Evolutionary conservation across 768 basidiomycete species (phyloP), one percentile per base, ranked within the genome.

Genomic region (Kwoniella shandongensis): DNA sequence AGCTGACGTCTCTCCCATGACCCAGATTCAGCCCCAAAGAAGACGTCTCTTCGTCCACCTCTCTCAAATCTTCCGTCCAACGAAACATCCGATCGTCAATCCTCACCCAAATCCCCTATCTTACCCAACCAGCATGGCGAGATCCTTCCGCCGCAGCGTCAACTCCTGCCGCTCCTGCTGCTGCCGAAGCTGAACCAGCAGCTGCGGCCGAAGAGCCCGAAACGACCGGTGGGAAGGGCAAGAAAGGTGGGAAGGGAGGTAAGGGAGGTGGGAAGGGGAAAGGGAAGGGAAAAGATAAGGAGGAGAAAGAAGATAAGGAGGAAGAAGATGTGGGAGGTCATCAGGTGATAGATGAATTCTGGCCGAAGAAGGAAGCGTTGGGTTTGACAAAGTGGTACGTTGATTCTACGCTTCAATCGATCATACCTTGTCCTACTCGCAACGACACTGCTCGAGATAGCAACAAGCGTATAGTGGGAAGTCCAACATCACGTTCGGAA

Each of bases 311-410:
- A 25, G 49, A 46, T 23, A 26, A 57, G 12, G 69, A 63, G 4
- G 70, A 54, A 12, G 66, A 44, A 1, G 57, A 22, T 0, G 55
- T 23, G 2, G 67, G 55, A 17, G 69, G 65, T 25, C 69, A 59
- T 26, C 27, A 32, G 3, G 63, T 71, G 2, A 79, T 98, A 27
- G 96, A 99, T 73, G 83, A 83, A 67, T 83, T 99, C 49, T 99
- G 96, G 96, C 91, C 93, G 2, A 99, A 98, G 88, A 99, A 98
- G 81, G 94, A 97, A 80, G 82, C 86, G 2, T 80, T 97, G 44
- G 86, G 88, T 4, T 87, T 88, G 69, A 89, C 92, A 59, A 98
- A 98, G 81, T 98, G 96, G 94, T 92, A 22, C 48, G 79, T 74
- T 15, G 18, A 22, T 18, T 49, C 50, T 38, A 41, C 77, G 64